Conservation (phyloP, 768 basidiomycete genomes). For the Leccinum aurantiacum region DNA sequence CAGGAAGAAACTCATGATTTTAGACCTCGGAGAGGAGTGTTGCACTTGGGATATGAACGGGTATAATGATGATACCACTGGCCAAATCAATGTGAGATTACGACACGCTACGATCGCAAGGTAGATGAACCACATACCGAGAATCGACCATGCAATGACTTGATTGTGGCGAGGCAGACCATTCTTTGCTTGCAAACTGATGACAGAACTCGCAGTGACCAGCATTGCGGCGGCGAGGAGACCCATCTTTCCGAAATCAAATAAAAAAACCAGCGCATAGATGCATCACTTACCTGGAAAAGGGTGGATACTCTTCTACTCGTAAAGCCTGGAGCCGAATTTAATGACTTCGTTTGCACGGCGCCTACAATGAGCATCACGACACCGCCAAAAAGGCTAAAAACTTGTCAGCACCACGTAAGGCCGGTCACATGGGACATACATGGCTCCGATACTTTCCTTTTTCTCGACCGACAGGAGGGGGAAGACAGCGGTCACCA, state of each 20-base stretch:
- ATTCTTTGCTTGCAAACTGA: conserved; percentile 59
- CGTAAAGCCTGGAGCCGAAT: not conserved
- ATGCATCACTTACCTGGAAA: conserved; percentile 25
- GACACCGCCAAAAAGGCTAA: conserved; percentile 48
- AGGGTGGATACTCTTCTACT: conserved; percentile 4
- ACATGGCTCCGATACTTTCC: conserved; percentile 65
- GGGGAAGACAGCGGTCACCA: conserved; percentile 65
- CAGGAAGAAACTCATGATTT: conserved; percentile 62
- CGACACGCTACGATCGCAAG: not conserved
- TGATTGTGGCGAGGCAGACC: conserved; percentile 67
- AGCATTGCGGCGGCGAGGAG: conserved; percentile 48
- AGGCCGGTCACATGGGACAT: conserved; percentile 24
- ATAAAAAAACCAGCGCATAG: not conserved
- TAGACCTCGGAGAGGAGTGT: conserved; percentile 44
- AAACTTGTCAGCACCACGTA: conserved; percentile 10
- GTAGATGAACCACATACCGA: conserved; percentile 46
- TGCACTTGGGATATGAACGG: conserved; percentile 45
- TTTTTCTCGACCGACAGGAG: conserved; percentile 69
- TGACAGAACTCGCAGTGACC: conserved; percentile 58
- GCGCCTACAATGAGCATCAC: conserved; percentile 42
- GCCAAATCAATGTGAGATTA: conserved; percentile 29
- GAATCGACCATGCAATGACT: conserved; percentile 58
- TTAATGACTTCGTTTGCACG: conserved; percentile 14
- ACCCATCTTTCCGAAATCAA: conserved; percentile 34
- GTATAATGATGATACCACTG: conserved; percentile 51